These are phyloP conservation scores for Trametes hirsuta DNA, from an alignment of 1,284 basidiomycete species.

Conservation along the genomic window DNA sequence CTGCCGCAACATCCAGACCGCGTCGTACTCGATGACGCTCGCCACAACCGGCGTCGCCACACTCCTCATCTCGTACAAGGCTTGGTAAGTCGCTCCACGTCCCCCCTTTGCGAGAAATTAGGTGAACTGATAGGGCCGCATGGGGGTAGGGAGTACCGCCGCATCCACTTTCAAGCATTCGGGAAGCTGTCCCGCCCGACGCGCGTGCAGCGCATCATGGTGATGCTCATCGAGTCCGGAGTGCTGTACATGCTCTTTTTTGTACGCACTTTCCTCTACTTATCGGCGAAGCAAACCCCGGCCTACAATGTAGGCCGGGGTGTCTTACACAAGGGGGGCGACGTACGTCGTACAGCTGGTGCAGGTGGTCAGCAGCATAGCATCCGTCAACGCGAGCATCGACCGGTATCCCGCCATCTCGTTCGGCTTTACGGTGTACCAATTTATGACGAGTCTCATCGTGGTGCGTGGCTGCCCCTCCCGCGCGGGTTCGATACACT, in stretches of 20 bases:
- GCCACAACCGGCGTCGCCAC: slow-evolving; percentile 23
- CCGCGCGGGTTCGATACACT: too few relatives aligned
- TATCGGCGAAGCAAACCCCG: too few relatives aligned
- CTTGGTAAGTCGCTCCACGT: slow-evolving; percentile 13
- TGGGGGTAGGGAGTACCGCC: slow-evolving; percentile 17
- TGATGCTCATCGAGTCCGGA: slow-evolving; percentile 23
- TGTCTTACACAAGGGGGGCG: too few relatives aligned
- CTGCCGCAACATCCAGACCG: slow-evolving; percentile 21
- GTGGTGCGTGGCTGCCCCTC: too few relatives aligned
- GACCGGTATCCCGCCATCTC: too few relatives aligned
- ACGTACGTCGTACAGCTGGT: neutral
- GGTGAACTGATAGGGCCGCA: neutral
- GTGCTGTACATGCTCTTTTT: slow-evolving; percentile 9
- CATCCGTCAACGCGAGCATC: too few relatives aligned
- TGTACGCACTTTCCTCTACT: neutral
- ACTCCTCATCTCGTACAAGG: slow-evolving; percentile 20
- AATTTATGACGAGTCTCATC: too few relatives aligned
- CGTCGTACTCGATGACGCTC: slow-evolving; percentile 19
- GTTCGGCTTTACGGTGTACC: too few relatives aligned
- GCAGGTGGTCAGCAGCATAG: too few relatives aligned
- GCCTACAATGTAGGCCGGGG: too few relatives aligned
- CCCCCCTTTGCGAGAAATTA: too few relatives aligned
- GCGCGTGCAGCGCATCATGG: slow-evolving; percentile 17
- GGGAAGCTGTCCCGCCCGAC: slow-evolving; percentile 6
- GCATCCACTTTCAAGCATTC: slow-evolving; percentile 6